Evolutionary conservation across 345 rosid species (phyloP), one percentile per base, ranked within the genome.

Genomic region (Eucalyptus decipiens): DNA sequence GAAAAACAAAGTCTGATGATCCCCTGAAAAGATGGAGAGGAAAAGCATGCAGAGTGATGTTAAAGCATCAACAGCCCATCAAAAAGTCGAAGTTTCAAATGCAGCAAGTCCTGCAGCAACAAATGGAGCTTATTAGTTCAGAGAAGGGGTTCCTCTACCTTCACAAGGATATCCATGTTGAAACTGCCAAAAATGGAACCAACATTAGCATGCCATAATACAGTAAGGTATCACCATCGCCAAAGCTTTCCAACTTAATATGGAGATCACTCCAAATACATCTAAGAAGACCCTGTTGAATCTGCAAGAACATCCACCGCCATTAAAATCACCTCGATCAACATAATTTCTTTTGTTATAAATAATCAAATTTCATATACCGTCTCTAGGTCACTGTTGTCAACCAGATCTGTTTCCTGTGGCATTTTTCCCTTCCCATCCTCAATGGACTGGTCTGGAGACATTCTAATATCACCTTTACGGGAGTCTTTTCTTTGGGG

Each of bases 121-220:
- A 37, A 76, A 76, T 72, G 28, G 28, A 72, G 15, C 45, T 37
- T 72, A 72, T 28, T 21, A 40, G 85, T 21, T 11, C 30, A 40
- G 47, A 42, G 85, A 21, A 76, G 47, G 85, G 85, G 16, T 76
- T 40, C 32, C 69, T 54, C 43, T 30, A 9, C 88, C 67, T 86
- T 93, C 89, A 94, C 26, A 83, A 40, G 11, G 91, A 93, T 52
- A 94, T 50, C 95, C 94, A 92, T 16, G 90, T 88, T 48, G 93
- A 93, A 81, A 94, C 89, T 62, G 90, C 90, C 90, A 95, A 89
- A 34, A 93, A 26, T 14, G 93, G 90, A 92, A 96, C 85, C 96
- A 96, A 95, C 81, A 92, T 89, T 23, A 91, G 88, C 92, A 97
- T 88, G 88, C 99, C 96, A 72, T 92, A 94, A 87, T 93, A 93